Base-by-base conservation (phyloP, 1,284 basidiomycete species). In the Entoloma clypeatum region DNA sequence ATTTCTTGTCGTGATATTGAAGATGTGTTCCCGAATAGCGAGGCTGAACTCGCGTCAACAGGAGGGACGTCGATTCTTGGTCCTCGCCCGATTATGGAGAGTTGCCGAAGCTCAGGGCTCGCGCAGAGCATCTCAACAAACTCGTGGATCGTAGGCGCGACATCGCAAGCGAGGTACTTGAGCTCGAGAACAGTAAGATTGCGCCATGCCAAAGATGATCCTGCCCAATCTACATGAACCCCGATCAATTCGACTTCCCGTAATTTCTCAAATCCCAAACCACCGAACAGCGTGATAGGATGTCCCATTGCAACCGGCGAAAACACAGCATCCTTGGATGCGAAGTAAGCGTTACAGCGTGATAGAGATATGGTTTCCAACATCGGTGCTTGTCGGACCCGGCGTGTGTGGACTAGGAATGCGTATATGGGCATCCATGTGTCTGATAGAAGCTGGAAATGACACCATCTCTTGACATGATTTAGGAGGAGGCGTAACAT, bases 341-440 rank as follows among this genome's bases (percentile, higher is more conserved):
- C 72, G 39, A 77, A 71, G 55, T 72, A 79, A 2, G 68, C 72
- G 49, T 78, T 79, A 52, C 74, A 77, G 16, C 77, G 62, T 10
- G 67, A 68, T 2, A 79, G 61, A 3, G 62, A 62, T n/a, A 79
- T 47, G 1, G 51, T 54, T 36, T 67, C 55, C 2, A 79, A 55
- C 27, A 57, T 46, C 1, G 67, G 68, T 1, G 62, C 60, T 2
- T 57, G 51, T 11, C 52, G 47, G 19, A 65, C 54, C 5, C 53
- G 45, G 5, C 53, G 53, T 3, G 68, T 67, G 31, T 58, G 60
- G 31, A 59, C 59, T 6, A 79, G 63, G 48, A 79, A 76, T 4
- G 65, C 59, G 48, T 69, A 69, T 5, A 79, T 69, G 9, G 77
- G 76, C 4, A 61, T 61, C 77, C 77, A 79, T 3, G 74, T 79